A percentile compares a stretch with the other conserved stretches of the same genome.
Conservation (phyloP, 345 rosid species). For the Isatis tinctoria region DNA sequence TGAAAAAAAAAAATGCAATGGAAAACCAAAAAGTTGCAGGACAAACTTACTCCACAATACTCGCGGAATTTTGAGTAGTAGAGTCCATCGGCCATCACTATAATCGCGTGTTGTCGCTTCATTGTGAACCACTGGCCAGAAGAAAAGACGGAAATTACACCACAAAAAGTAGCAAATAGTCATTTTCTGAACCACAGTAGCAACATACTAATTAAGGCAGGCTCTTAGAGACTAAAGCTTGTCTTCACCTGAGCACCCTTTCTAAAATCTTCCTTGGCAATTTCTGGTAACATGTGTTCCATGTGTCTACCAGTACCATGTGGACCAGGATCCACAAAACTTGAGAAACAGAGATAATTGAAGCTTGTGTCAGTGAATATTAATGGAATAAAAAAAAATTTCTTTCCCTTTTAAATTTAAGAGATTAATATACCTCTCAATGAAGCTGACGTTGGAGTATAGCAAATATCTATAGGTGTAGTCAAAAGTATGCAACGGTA, state of each 20-base stretch:
- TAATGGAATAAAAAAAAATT: neutral
- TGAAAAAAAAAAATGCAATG: neutral
- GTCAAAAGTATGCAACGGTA: slow-evolving; percentile 84
- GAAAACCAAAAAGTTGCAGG: slow-evolving; percentile 9
- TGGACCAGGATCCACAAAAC: slow-evolving; percentile 95
- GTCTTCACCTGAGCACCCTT: slow-evolving; percentile 95
- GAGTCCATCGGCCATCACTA: slow-evolving; percentile 80
- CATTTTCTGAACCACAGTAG: neutral
- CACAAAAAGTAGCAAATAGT: neutral
- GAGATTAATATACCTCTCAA: slow-evolving; percentile 66
- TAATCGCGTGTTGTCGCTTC: slow-evolving; percentile 94
- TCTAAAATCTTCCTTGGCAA: slow-evolving; percentile 78
- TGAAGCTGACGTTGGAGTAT: slow-evolving; percentile 73
- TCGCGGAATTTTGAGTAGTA: slow-evolving; percentile 86
- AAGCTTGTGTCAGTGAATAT: slow-evolving; percentile 10
- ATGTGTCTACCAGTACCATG: slow-evolving; percentile 98
- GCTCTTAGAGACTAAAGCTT: neutral
- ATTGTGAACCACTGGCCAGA: slow-evolving; percentile 85
- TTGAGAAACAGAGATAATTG: slow-evolving; percentile 26
- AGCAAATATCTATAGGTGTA: slow-evolving; percentile 80
- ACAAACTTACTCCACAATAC: slow-evolving; percentile 69
- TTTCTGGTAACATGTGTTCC: slow-evolving; percentile 90
- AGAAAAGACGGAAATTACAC: neutral
- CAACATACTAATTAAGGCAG: neutral
- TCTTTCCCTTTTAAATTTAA: neutral